Percentiles rank a stretch among this genome's conserved stretches.
phyloP scores from a whole-genome alignment of 352 stramenopile genomes.

The Pythium sukuiense region DNA sequence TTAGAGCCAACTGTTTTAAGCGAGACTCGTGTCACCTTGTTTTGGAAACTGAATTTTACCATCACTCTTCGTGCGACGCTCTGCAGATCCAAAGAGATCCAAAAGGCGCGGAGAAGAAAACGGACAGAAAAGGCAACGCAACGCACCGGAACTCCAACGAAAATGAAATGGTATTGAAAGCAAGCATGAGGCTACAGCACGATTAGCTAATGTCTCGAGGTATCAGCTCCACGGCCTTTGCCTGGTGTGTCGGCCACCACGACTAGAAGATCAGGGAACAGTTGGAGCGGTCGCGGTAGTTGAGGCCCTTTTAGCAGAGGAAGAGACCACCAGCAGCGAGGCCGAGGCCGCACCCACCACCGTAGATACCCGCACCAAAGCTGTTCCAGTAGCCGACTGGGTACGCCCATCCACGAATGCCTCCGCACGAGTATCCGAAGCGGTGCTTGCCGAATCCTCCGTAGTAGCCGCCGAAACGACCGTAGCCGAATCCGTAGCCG shows the following conservation, averaged over 20 bases:
- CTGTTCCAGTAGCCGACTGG: constrained; percentile 41
- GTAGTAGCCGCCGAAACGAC: background rate
- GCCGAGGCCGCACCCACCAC: constrained; percentile 21
- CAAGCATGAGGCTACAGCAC: background rate
- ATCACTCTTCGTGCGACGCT: too few species aligned
- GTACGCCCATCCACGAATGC: constrained; percentile 35
- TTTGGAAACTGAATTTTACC: background rate
- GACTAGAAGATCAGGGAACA: background rate
- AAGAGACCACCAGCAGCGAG: constrained; percentile 17
- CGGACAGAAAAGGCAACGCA: background rate
- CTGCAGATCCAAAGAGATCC: background rate
- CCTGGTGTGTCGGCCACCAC: background rate
- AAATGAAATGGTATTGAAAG: background rate
- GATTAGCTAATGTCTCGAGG: background rate
- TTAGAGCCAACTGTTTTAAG: background rate
- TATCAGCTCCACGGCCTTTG: background rate
- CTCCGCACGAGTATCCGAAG: constrained; percentile 33
- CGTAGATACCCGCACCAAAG: constrained; percentile 22
- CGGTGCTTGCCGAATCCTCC: constrained; percentile 87
- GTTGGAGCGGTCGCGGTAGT: background rate
- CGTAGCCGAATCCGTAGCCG: background rate
- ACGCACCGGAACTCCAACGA: background rate
- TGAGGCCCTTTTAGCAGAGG: constrained; percentile 8
- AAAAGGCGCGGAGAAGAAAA: background rate
- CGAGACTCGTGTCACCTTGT: background rate